These are phyloP conservation scores for Brassica rapa DNA, from an alignment of 345 rosid species.

Conservation along the genomic window DNA sequence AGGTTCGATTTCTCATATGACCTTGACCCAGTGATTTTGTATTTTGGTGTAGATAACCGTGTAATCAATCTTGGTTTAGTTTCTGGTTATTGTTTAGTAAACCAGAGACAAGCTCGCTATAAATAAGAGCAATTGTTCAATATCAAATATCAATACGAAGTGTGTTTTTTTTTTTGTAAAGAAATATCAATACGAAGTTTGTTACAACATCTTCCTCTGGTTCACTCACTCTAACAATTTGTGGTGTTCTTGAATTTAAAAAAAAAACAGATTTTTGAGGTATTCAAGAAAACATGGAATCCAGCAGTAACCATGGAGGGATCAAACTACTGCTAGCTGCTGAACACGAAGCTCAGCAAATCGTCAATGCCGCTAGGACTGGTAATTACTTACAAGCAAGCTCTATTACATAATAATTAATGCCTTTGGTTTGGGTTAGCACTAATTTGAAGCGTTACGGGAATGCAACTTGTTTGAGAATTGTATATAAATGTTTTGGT, in stretches of 20 bases:
- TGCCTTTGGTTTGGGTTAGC: background rate
- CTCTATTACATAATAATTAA: background rate
- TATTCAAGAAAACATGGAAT: conserved; percentile 47
- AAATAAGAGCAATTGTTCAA: no score
- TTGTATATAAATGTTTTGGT: background rate
- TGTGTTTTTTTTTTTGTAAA: no score
- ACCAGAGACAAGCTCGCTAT: background rate
- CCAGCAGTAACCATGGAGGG: conserved; percentile 67
- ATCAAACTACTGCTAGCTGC: conserved; percentile 88
- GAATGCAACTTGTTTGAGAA: conserved; percentile 2
- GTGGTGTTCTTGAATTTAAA: background rate
- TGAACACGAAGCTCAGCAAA: conserved; percentile 86
- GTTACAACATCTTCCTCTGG: no score
- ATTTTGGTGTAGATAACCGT: background rate
- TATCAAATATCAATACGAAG: no score
- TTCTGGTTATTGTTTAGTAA: background rate
- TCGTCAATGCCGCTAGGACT: conserved; percentile 66
- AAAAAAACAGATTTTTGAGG: conserved; percentile 1
- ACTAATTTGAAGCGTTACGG: background rate
- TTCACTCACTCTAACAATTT: no score
- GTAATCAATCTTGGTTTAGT: background rate
- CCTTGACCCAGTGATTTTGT: background rate
- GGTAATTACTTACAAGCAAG: conserved; percentile 38
- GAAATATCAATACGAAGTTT: no score
- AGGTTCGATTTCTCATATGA: background rate